These are phyloP conservation scores for Saccharum spontaneum DNA, from an alignment of 176 grass and related monocot genomes.

Conservation along the genomic window DNA sequence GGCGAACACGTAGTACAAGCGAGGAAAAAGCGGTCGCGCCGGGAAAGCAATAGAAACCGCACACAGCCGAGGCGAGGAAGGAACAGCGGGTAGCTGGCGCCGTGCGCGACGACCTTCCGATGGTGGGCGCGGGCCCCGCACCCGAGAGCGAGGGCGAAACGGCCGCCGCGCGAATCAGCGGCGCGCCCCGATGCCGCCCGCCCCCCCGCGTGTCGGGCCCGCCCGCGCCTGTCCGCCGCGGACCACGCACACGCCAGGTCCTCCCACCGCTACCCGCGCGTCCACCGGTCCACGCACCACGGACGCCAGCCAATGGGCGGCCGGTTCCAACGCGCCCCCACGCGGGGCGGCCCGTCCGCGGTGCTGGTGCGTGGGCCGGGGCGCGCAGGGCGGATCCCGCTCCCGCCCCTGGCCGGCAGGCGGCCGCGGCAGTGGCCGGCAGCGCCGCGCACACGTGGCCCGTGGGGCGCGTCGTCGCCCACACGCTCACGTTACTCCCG, in stretches of 20 bases:
- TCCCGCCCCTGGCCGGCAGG: slow-evolving; percentile 10
- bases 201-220: slow-evolving; percentile 9
- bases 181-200: not conserved
- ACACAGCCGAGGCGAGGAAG: not conserved
- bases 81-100: not conserved
- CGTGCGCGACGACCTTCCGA: slow-evolving; percentile 32
- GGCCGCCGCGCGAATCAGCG: slow-evolving; percentile 57
- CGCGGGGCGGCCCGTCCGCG: not conserved
- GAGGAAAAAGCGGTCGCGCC: not conserved
- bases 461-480: slow-evolving; percentile 25
- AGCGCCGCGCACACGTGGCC: slow-evolving; percentile 52
- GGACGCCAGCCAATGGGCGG: not conserved
- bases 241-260: slow-evolving; percentile 21
- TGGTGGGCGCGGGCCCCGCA: slow-evolving; percentile 13
- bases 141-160: slow-evolving; percentile 34
- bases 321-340: not conserved
- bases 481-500: slow-evolving; percentile 53
- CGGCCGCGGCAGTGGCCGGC: slow-evolving; percentile 31
- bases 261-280: not conserved
- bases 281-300: not conserved
- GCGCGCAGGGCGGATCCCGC: slow-evolving; percentile 17
- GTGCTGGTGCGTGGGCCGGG: not conserved
- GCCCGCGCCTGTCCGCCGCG: slow-evolving; percentile 39
- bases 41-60: slow-evolving; percentile 21
- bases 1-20: slow-evolving; percentile 3